Evolutionary conservation across 768 basidiomycete species (phyloP), one percentile per base, ranked within the genome.

Genomic region (Leccinum rimulosum): DNA sequence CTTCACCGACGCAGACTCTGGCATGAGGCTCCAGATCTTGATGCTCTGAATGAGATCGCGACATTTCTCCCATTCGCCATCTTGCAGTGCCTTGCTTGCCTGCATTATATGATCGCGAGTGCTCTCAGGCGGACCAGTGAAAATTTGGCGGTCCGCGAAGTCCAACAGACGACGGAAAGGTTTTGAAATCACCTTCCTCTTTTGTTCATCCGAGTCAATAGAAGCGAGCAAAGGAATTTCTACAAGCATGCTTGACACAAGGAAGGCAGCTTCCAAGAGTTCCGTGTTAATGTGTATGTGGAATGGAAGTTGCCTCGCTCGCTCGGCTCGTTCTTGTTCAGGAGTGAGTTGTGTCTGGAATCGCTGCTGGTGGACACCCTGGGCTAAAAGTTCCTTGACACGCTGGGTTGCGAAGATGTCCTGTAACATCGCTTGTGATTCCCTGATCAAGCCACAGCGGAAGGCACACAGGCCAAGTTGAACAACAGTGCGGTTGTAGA

Each of bases 201-300:
- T 93, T 75, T 87, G 84, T 74, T 97, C 95, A 70, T 98, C 95
- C 3, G 90, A 91, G 63, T 97, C 94, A 61, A 95, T 91, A 72
- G 91, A 94, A 4, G 97, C 97, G 17, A 98, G 79, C 25, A 98
- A 76, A 3, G 97, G 97, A 17, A 99, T 95, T 76, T 98, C 97
- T 40, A 98, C 89, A 38, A 99, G 83, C 97, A 99, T 99, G 77
- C 95, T 98, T 15, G 93, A 95, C 17, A 97, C 95, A 47, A 99
- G 82, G 80, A 98, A 99, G 1, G 94, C 97, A 19, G 95, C 95
- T 74, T 98, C 97, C 56, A 98, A 80, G 9, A 99, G 81, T 75
- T 98, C 97, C 14, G 97, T 93, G 78, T 98, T 99, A 76, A 98
- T 95, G 75, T 99, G 97, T 90, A 98, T 91, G 75, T 99, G 97